These are phyloP conservation scores for Pleoardoris graminearum DNA, from an alignment of 2,329 filamentous ascomycete genomes.

Conservation along the genomic window DNA sequence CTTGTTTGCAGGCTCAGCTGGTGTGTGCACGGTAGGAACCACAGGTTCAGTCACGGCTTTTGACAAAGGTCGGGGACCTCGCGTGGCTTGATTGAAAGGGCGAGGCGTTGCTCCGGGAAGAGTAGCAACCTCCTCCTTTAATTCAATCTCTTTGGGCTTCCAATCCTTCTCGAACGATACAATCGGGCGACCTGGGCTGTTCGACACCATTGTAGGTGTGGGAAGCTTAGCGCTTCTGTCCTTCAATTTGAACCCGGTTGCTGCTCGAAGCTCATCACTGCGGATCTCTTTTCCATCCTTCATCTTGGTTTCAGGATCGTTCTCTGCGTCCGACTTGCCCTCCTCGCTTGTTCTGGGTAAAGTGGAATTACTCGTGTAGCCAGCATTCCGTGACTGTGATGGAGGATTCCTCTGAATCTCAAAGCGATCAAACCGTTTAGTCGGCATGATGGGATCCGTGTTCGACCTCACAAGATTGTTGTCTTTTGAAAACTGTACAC, in stretches of 20 bases:
- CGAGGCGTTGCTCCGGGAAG: conserved; percentile 25
- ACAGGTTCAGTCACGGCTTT: conserved; percentile 48
- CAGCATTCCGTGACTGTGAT: conserved; percentile 77
- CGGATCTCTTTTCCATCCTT: conserved; percentile 84
- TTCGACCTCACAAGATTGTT: conserved; percentile 49
- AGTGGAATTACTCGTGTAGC: conserved; percentile 70
- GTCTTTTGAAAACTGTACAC: conserved; percentile 60
- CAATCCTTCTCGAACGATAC: conserved; percentile 93
- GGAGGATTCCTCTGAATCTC: conserved; percentile 87
- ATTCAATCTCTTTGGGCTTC: conserved; percentile 74
- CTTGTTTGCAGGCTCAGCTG: conserved; percentile 38
- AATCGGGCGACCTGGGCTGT: conserved; percentile 87
- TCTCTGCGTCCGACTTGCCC: conserved; percentile 33
- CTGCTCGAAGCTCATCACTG: conserved; percentile 82
- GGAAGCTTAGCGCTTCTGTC: conserved; percentile 87
- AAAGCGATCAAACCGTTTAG: conserved; percentile 52
- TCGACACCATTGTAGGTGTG: conserved; percentile 86
- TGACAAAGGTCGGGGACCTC: conserved; percentile 31
- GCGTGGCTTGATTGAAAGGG: conserved; percentile 21
- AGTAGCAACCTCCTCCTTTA: conserved; percentile 57
- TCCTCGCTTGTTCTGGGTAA: conserved; percentile 38
- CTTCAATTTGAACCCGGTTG: conserved; percentile 85
- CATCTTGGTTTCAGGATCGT: conserved; percentile 52
- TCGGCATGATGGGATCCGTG: conserved; percentile 52
- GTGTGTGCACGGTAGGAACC: conserved; percentile 57